Base-by-base conservation (phyloP, 805 yeast species). In the Pichia cephalocereana region DNA sequence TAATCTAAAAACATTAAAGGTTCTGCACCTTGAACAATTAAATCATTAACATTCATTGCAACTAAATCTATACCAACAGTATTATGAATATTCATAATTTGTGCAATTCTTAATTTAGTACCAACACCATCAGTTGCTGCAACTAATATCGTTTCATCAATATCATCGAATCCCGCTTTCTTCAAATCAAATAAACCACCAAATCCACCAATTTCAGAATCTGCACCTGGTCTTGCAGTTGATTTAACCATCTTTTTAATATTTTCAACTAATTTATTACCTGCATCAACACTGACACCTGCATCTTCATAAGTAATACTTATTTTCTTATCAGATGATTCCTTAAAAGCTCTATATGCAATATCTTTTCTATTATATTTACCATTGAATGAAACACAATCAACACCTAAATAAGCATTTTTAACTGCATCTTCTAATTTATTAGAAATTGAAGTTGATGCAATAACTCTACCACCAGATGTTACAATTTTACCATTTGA, bases 81-180 rank as follows among this genome's bases (percentile, higher is more conserved):
- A 64, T 88, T 81, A 64, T 95, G 98, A 49, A 85, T 86, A 58
- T 83, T 73, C 70, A 90, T 75, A 55, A 79, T 80, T 71, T 93
- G 98, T 1, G 98, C 99, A 63, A 95, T 81, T 74, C 89, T 82
- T 56, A 93, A 79, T 70, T 93, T 93, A 52, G 99, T 91, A 56
- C 99, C 99, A 50, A 93, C 98, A 69, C 99, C 99, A 69, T 93
- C 99, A 43, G 99, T 93, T 51, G 99, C 98, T 51, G 93, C 96
- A 40, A 93, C 98, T 50, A 93, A 72, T 48, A 93, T 68, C n/a
- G 88, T 81, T 49, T 84, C 82, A 54, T 76, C 79, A 19, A 88
- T 78, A 56, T 81, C 80, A 43, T 68, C 65, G 69, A 82, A 93
- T 8, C 98, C 98, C 41, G 96, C 95, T 45, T 82, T 80, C 57